phyloP scores from a whole-genome alignment of 2,329 filamentous ascomycete genomes.

The Mariannaea sp. region DNA sequence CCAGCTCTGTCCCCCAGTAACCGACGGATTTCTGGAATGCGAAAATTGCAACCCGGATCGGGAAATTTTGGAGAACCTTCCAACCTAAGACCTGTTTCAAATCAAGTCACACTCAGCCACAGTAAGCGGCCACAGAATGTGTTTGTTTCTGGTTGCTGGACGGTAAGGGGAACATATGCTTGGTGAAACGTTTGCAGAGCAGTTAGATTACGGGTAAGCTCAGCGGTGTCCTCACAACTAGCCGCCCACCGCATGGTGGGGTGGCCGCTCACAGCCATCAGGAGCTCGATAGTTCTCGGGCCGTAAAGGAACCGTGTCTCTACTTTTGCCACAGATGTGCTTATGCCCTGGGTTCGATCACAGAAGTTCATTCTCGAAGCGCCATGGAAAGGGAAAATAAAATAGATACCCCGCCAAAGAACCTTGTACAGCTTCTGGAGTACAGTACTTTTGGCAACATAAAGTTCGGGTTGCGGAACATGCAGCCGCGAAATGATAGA shows the following conservation, averaged over 20 bases:
- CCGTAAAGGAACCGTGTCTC: neutral
- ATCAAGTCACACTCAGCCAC: neutral
- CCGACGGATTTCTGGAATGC: conserved; percentile 28
- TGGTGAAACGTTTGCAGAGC: neutral
- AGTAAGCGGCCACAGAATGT: neutral
- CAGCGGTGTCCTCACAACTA: neutral
- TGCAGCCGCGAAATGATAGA: neutral
- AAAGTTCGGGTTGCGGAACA: neutral
- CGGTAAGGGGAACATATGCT: neutral
- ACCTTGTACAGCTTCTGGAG: no score
- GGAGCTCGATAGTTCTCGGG: neutral
- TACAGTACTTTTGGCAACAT: neutral
- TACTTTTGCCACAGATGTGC: conserved; percentile 6
- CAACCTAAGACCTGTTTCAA: neutral
- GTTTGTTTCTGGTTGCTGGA: neutral
- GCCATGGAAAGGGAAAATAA: no score
- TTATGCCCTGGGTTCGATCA: conserved; percentile 2
- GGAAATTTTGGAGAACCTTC: conserved; percentile 25
- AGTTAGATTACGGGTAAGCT: neutral
- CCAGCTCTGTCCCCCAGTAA: conserved; percentile 10
- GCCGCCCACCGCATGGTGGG: neutral
- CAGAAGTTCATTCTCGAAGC: conserved; percentile 3
- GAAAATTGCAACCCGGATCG: conserved; percentile 13
- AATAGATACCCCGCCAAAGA: conserved; percentile 17
- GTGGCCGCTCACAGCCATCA: neutral